Evolutionary conservation across 768 basidiomycete genomes (phyloP), one percentile per base, ranked within the genome.

Genomic region (Amanita phalloides): DNA sequence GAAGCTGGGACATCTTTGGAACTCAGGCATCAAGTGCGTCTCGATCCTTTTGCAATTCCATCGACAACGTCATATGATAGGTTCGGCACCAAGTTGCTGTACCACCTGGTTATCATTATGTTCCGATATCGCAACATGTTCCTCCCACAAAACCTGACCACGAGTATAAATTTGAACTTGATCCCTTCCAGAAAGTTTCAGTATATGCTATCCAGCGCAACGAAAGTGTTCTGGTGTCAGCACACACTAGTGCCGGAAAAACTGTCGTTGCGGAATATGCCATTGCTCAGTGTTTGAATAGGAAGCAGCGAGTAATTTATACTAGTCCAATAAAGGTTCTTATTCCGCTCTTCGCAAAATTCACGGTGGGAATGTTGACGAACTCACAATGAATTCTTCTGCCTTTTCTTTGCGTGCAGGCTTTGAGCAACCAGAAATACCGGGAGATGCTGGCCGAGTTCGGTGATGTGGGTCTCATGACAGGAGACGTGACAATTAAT

Each of bases 251-350:
- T 68, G 96, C 96, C 33, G 96, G 96, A 62, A 99, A 99, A 71
- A 99, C 96, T 2, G 96, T 98, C 56, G 96, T 99, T 55, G 96
- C 96, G 43, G 96, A 99, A 73, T 99, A 98, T 68, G 96, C 96
- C 43, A 98, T 99, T 63, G 96, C 96, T 0, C 90, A 92, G 65
- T 94, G 90, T 76, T 72, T 99, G 60, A 84, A 83, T 66, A 84
- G 87, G 62, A 92, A 91, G 62, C 90, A 96, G 69, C 78, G 96
- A 66, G 95, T 98, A 60, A 96, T 98, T 55, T 99, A 99, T 70
- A 99, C 96, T 21, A 93, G 90, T 77, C 96, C 96, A 51, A 99
- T 99, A 71, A 99, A 99, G 81, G 95, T 93, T 52, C 43, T 45
- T 44, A 37, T 62, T 57, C 23, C 50, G 35, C 20, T 35, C 33